Percentiles rank a stretch among this genome's conserved stretches.
Conservation (phyloP, 176 grass and related monocot genomes). For the Triticum dicoccoides region DNA sequence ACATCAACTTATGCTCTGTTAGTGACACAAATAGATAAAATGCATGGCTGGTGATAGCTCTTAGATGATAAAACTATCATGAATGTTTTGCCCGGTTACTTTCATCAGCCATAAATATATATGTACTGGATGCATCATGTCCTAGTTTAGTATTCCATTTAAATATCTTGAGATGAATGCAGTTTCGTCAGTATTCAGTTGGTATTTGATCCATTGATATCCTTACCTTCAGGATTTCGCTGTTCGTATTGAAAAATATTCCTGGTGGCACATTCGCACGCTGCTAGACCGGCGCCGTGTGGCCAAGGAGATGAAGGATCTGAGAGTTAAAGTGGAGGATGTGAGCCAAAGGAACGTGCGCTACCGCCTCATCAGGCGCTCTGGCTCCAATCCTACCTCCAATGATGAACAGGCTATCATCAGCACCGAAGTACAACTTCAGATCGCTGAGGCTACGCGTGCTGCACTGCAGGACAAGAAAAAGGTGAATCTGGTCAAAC, state of each 20-base stretch:
- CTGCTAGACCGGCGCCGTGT: neutral
- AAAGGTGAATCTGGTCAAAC: neutral
- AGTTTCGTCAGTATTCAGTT: too few species aligned
- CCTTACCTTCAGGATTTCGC: neutral
- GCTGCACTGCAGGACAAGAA: neutral
- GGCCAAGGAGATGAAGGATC: neutral
- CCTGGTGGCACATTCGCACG: neutral
- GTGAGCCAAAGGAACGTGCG: constrained; percentile 10
- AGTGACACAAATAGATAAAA: too few species aligned
- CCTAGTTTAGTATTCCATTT: too few species aligned
- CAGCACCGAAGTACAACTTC: neutral
- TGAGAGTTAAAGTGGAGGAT: constrained; percentile 7
- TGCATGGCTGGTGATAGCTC: too few species aligned
- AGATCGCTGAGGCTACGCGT: neutral
- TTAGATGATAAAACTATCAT: too few species aligned
- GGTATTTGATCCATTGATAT: too few species aligned
- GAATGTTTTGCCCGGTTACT: too few species aligned
- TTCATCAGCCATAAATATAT: too few species aligned
- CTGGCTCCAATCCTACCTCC: neutral
- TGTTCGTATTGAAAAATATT: neutral
- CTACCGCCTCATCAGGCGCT: neutral
- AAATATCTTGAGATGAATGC: too few species aligned
- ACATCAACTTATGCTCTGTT: too few species aligned
- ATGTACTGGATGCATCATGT: too few species aligned
- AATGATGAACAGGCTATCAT: neutral